Evolutionary conservation across 2,329 filamentous ascomycete species (phyloP).

Genomic region (Neonectria sp.): DNA sequence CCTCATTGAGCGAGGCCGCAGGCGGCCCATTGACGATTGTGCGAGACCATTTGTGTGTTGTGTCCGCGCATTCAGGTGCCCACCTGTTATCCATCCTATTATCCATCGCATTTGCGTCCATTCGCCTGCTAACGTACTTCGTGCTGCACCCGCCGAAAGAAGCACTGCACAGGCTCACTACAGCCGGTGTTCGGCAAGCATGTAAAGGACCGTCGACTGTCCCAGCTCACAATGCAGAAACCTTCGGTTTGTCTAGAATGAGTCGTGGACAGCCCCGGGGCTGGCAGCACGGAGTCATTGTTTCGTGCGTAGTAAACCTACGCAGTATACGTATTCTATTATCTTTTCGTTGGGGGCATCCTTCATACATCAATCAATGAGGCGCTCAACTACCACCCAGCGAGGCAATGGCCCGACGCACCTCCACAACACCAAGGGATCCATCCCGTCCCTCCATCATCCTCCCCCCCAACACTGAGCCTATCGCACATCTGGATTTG

Average conservation of each 20-base stretch:
- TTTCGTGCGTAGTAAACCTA: background rate
- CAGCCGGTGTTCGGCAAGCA: conserved; percentile 38
- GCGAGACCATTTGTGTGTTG: conserved; percentile 31
- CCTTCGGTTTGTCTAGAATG: conserved; percentile 6
- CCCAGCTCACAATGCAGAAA: conserved; percentile 18
- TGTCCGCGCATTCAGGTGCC: conserved; percentile 24
- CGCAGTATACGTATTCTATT: background rate
- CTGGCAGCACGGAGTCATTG: background rate
- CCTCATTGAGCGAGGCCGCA: conserved; percentile 38
- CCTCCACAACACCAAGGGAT: conserved; percentile 28
- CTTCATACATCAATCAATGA: conserved; percentile 2
- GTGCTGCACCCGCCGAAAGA: conserved; percentile 17
- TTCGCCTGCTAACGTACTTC: background rate
- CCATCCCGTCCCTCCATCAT: conserved; percentile 28
- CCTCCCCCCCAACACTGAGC: conserved; percentile 14
- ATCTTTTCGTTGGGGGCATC: conserved; percentile 10
- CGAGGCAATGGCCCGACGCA: conserved; percentile 22
- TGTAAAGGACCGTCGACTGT: conserved; percentile 35
- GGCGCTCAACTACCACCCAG: conserved; percentile 9
- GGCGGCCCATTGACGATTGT: conserved; percentile 39
- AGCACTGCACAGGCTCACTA: conserved; percentile 41
- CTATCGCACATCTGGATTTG: conserved; percentile 24
- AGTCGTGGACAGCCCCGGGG: background rate
- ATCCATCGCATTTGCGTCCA: conserved; percentile 21
- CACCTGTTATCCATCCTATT: conserved; percentile 13